Conservation (phyloP, 2,329 filamentous ascomycete genomes). For the Gaeumannomyces tritici region DNA sequence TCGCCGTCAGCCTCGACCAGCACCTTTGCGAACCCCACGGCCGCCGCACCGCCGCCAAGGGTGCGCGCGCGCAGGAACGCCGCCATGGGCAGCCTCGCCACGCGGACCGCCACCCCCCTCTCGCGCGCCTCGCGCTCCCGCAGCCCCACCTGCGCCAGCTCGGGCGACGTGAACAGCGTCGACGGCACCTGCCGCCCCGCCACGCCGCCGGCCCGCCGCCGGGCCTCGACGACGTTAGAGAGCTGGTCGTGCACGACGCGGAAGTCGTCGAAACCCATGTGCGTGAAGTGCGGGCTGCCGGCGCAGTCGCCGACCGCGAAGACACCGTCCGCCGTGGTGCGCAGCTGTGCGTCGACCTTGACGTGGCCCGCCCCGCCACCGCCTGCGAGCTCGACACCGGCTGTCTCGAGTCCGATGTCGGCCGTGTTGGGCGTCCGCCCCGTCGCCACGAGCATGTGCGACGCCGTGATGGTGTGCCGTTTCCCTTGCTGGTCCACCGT, state of each 20-base stretch:
- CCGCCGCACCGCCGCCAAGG: background rate
- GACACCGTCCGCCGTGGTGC: conserved; percentile 2
- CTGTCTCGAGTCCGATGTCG: conserved; percentile 1
- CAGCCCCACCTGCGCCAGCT: conserved; percentile 6
- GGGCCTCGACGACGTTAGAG: too few relatives aligned
- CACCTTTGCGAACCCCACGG: conserved; percentile 4
- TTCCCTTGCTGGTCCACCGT: conserved; percentile 10
- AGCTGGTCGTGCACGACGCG: background rate
- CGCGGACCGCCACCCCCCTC: conserved; percentile 3
- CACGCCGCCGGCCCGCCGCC: background rate
- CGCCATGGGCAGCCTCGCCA: conserved; percentile 6
- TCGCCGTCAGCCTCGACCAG: conserved; percentile 7
- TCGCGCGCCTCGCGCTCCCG: conserved; percentile 5
- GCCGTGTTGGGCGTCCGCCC: conserved; percentile 13
- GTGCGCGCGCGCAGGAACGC: conserved; percentile 5
- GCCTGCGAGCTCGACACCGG: conserved; percentile 1
- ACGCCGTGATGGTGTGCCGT: conserved; percentile 20
- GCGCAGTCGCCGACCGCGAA: conserved; percentile 6
- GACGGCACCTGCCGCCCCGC: conserved; percentile 3
- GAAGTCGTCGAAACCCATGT: conserved; percentile 5
- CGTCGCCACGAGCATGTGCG: conserved; percentile 32
- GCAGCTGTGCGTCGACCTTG: conserved; percentile 4
- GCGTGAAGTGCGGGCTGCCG: conserved; percentile 5
- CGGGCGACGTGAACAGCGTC: conserved; percentile 5
- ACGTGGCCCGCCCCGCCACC: background rate